Base-by-base conservation (phyloP, 139 green algal species). In the Haematococcus sp. region DNA sequence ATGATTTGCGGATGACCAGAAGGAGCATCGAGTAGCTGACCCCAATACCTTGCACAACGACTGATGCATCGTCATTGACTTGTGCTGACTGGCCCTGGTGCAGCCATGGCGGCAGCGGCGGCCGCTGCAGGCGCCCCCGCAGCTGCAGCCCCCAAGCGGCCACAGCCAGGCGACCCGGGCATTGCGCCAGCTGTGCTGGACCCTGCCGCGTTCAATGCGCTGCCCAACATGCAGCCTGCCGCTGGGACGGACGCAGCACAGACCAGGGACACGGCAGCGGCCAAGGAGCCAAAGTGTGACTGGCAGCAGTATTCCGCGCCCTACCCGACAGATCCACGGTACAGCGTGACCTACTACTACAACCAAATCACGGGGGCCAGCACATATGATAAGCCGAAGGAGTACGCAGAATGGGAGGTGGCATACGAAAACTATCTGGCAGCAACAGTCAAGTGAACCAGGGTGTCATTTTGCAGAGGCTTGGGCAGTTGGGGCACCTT, bases 341-440 rank as follows among this genome's bases (percentile, higher is more conserved):
- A 77, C 28, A 19, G 43, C 9, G 58, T 88, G 3, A 80, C 69
- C 0, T 88, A 82, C 27, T 88, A 83, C 67, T 46, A 86, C 66
- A 88, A 85, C 74, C 49, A 63, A 0, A 5, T 46, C 35, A 85
- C 74, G 1, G 55, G 76, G 20, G 28, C 68, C 20, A 86, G 76
- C 66, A 71, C 73, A 34, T 88, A 84, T 54, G 83, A 88, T n/a
- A 64, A 71, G 28, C 83, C 83, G 35, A 3, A 55, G 3, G 83
- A 86, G 78, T 85, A 80, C 46, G 20, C 33, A 0, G 69, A 40
- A 9, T 85, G 78, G 78, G 78, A 83, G 76, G 68, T 28, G 16
- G 54, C 54, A 35, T 58, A 85, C 22, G 51, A 70, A 11, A 11
- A 25, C 1, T 83, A 70, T 69, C 25, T 76, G 15, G 59, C 75